Evolutionary conservation across 2,329 filamentous ascomycete genomes (phyloP), one percentile per base, ranked within the genome.

Genomic region (Chrysosporium queenslandicum): DNA sequence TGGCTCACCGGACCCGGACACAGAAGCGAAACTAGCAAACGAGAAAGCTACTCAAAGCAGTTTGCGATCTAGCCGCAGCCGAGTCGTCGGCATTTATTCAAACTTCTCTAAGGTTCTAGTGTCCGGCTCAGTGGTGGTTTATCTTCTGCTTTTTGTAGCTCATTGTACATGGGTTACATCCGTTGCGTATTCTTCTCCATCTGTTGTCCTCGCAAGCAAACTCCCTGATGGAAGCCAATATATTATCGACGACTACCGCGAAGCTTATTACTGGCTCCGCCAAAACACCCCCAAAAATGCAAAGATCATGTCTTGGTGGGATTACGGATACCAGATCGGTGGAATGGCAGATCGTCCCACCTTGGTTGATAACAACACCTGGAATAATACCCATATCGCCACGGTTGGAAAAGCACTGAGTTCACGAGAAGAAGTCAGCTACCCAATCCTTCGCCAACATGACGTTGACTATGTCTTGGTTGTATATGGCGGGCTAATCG

Each of bases 281-380:
- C 92, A 98, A 71, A 98, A 98, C 76, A 98, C 94, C 8, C 79
- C 85, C 55, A 80, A 91, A 60, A 87, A 96, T 63, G 90, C 94
- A 66, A 98, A 97, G 79, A 86, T 98, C 67, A 97, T 97, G 91
- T 92, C 90, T 1, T 98, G 92, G 92, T 98, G 92, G 92, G 92
- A 98, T 68, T 98, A 98, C 65, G 92, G 92, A 59, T 98, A 98
- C 75, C 92, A 98, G 74, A 98, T 98, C 70, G 92, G 92, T 74
- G 92, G 92, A 60, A 98, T 98, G 92, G 92, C 92, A 46, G 92
- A 98, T 69, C 82, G 92, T 51, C 92, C 92, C 30, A 98, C 92
- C 1, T 78, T 98, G 30, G 92, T 98, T 30, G 92, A 98, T 76
- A 98, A 98, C 77, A 98, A 98, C 75, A 98, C 92, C 1, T 98